Base-by-base conservation (phyloP, 768 basidiomycete species). In the Auricularia cornea region DNA sequence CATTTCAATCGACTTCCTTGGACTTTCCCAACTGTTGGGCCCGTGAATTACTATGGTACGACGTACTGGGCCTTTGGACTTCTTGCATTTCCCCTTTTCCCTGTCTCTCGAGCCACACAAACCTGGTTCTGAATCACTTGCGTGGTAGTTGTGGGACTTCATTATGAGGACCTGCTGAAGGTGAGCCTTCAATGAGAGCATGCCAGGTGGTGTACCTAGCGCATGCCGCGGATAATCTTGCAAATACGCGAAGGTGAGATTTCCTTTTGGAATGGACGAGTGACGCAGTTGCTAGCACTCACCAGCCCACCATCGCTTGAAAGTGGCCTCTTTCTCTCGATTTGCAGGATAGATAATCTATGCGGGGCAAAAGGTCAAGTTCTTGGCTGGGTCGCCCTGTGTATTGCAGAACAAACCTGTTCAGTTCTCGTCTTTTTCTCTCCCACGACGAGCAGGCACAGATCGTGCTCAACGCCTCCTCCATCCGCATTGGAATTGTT, bases 361-460 rank as follows among this genome's bases (percentile, higher is more conserved):
- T 23, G 20, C 6, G 23, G 8, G n/a, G 6, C 10, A 10, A 18
- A 23, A 8, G 38, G 38, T 52, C 28, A 52, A 28, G 6, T 10
- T 10, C 51, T 52, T 10, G 26, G 6, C 8, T 10, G 20, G 23
- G n/a, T n/a, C n/a, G n/a, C n/a, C n/a, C 16, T 16, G 28, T 26
- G 29, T 28, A 14, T 28, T 4, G 20, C 11, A 29, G 11, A 26
- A 16, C 18, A n/a, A 8, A 28, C 54, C 30, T 57, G 35, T 29
- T 30, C 23, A 32, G 30, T 20, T 12, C 6, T 57, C 54, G 26
- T 16, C 54, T 57, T 32, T 28, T 66, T 67, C 62, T 68, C 65
- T 26, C 68, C 68, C n/a, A 68, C 59, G 28, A 68, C 65, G 60
- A 64, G 64, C 23, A 68, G 60, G n/a, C 62, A 64, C 14, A 67